phyloP scores from a whole-genome alignment of 495 filamentous ascomycete genomes.

The Lepraria neglecta region DNA sequence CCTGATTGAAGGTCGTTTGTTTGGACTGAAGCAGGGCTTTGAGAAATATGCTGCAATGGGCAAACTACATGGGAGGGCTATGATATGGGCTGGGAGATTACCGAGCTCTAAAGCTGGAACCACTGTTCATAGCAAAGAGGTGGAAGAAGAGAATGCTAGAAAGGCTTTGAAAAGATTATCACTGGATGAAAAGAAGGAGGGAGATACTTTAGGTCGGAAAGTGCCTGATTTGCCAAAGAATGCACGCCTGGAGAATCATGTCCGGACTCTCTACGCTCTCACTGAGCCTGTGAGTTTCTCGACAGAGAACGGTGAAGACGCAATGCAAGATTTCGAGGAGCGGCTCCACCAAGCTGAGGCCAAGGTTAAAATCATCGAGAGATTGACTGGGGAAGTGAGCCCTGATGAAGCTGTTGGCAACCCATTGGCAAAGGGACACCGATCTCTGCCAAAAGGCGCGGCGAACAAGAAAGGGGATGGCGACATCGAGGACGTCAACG shows the following conservation, averaged over 20 bases:
- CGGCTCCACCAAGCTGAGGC: constrained; percentile 68
- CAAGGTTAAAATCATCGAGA: constrained; percentile 78
- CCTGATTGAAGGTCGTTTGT: constrained; percentile 76
- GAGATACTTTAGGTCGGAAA: background rate
- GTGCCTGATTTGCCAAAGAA: constrained; percentile 47
- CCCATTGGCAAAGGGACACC: constrained; percentile 26
- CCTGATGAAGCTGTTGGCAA: constrained; percentile 25
- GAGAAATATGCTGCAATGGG: constrained; percentile 83
- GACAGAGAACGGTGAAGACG: constrained; percentile 73
- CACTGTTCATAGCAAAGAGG: background rate
- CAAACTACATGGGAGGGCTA: constrained; percentile 68
- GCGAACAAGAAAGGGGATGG: constrained; percentile 38
- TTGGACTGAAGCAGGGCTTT: constrained; percentile 89
- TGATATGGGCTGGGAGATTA: constrained; percentile 70
- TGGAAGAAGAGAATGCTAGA: background rate
- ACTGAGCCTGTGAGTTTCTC: constrained; percentile 71
- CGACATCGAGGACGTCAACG: constrained; percentile 51
- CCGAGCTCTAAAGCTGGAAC: background rate
- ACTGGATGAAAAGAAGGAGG: background rate
- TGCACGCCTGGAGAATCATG: constrained; percentile 63
- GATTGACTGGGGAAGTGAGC: constrained; percentile 53
- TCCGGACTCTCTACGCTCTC: constrained; percentile 65
- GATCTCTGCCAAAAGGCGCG: constrained; percentile 27
- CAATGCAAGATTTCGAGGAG: constrained; percentile 80
- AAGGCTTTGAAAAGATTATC: background rate